phyloP scores from a whole-genome alignment of 768 basidiomycete species.

The Fomitopsis pulvina region DNA sequence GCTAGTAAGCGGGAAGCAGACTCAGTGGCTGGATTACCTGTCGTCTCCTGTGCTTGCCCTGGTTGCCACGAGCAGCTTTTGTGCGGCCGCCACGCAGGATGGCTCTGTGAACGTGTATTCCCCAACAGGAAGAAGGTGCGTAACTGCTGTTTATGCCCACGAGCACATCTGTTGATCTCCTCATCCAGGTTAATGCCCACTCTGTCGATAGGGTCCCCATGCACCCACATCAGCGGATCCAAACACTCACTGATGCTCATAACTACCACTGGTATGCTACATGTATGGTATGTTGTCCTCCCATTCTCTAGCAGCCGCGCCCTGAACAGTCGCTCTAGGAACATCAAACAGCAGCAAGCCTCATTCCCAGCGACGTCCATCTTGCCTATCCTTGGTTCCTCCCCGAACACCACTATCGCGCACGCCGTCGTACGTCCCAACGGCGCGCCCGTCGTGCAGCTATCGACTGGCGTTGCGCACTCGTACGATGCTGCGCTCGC shows the following conservation, averaged over 20 bases:
- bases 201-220: slow-evolving; percentile 63
- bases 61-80: slow-evolving; percentile 58
- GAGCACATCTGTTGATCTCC: background rate
- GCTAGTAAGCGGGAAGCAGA: slow-evolving; percentile 57
- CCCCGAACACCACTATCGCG: slow-evolving; percentile 54
- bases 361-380: slow-evolving; percentile 65
- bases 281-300: slow-evolving; percentile 55
- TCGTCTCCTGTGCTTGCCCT: slow-evolving; percentile 64
- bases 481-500: slow-evolving; percentile 67
- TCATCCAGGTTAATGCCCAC: slow-evolving; percentile 65
- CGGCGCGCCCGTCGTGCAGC: slow-evolving; percentile 70
- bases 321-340: slow-evolving; percentile 38
- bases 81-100: slow-evolving; percentile 75
- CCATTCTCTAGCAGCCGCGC: slow-evolving; percentile 4
- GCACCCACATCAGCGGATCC: slow-evolving; percentile 60
- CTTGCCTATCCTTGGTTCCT: slow-evolving; percentile 45
- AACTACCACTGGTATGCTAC: slow-evolving; percentile 64
- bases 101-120: slow-evolving; percentile 83
- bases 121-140: slow-evolving; percentile 74
- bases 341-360: slow-evolving; percentile 60
- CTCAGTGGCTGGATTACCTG: slow-evolving; percentile 87
- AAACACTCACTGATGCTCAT: slow-evolving; percentile 64
- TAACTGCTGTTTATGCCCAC: background rate
- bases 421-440: slow-evolving; percentile 69
- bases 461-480: slow-evolving; percentile 72